Conservation (phyloP, 495 filamentous ascomycete genomes). For the Penicillium coprophilum region DNA sequence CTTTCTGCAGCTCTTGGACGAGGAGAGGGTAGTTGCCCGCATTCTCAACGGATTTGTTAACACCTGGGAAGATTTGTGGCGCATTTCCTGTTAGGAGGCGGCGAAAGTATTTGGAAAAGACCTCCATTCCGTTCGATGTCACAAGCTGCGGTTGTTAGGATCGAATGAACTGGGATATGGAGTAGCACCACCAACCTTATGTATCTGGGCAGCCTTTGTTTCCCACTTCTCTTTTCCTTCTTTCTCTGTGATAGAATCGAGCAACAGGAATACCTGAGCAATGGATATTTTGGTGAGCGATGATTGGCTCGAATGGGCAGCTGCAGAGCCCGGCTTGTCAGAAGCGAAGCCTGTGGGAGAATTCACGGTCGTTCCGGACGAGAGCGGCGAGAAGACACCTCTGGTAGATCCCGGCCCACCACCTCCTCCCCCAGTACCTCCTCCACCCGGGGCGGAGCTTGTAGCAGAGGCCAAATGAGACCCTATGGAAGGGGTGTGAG, state of each 20-base stretch:
- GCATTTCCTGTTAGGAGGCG: constrained; percentile 84
- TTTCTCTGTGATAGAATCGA: constrained; percentile 92
- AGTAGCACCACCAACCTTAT: constrained; percentile 64
- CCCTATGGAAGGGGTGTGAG: constrained; percentile 60
- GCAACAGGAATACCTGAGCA: constrained; percentile 89
- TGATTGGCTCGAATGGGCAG: constrained; percentile 49
- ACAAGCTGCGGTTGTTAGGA: constrained; percentile 61
- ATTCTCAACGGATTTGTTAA: constrained; percentile 67
- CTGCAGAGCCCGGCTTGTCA: constrained; percentile 49
- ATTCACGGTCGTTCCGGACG: constrained; percentile 59
- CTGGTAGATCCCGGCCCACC: constrained; percentile 54
- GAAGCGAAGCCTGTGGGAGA: constrained; percentile 59
- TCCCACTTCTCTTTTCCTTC: constrained; percentile 92
- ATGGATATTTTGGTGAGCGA: constrained; percentile 79
- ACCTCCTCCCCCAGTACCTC: constrained; percentile 61
- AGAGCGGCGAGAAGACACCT: constrained; percentile 62
- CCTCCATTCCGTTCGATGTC: constrained; percentile 96
- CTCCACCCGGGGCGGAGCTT: constrained; percentile 58
- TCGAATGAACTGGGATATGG: background rate
- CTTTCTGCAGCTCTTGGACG: constrained; percentile 79
- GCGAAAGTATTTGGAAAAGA: constrained; percentile 87
- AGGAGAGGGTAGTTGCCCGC: constrained; percentile 79
- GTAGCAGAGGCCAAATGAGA: constrained; percentile 58
- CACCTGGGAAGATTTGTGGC: constrained; percentile 76
- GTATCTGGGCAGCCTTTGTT: constrained; percentile 82